Evolutionary conservation across 2,329 filamentous ascomycete genomes (phyloP).

Genomic region (Colletotrichum salicis): DNA sequence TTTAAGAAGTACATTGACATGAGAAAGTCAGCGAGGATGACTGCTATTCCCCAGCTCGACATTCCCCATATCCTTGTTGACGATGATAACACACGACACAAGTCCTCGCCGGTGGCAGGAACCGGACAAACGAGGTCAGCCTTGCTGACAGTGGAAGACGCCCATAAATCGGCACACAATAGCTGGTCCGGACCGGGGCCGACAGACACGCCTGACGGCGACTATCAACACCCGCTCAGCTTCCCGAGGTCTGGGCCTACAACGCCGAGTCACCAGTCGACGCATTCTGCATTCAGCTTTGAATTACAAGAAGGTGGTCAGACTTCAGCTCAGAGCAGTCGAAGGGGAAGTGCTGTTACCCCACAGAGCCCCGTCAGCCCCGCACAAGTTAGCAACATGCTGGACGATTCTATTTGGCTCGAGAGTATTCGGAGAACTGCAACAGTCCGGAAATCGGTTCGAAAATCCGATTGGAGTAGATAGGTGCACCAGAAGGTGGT

Average conservation of each 20-base stretch:
- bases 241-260: slow-evolving; percentile 60
- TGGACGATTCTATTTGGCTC: slow-evolving; percentile 92
- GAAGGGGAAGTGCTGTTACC: slow-evolving; percentile 76
- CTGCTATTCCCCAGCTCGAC: slow-evolving; percentile 78
- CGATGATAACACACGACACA: slow-evolving; percentile 60
- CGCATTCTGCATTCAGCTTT: slow-evolving; percentile 68
- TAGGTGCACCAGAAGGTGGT: slow-evolving; percentile 8
- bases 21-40: slow-evolving; percentile 81
- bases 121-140: slow-evolving; percentile 42
- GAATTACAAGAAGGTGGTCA: slow-evolving; percentile 61
- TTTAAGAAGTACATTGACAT: slow-evolving; percentile 81
- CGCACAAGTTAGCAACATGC: slow-evolving; percentile 81
- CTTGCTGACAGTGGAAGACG: slow-evolving; percentile 50
- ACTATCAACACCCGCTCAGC: slow-evolving; percentile 62
- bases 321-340: slow-evolving; percentile 56
- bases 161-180: slow-evolving; percentile 48
- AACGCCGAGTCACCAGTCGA: slow-evolving; percentile 53
- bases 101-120: slow-evolving; percentile 37
- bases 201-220: slow-evolving; percentile 53
- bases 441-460: slow-evolving; percentile 66
- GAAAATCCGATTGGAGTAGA: slow-evolving; percentile 31
- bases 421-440: slow-evolving; percentile 91
- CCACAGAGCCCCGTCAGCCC: slow-evolving; percentile 74
- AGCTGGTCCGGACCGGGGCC: slow-evolving; percentile 54
- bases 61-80: slow-evolving; percentile 93